Evolutionary conservation across 1,284 basidiomycete species (phyloP).

Genomic region (Hypsizygus ulmarius): DNA sequence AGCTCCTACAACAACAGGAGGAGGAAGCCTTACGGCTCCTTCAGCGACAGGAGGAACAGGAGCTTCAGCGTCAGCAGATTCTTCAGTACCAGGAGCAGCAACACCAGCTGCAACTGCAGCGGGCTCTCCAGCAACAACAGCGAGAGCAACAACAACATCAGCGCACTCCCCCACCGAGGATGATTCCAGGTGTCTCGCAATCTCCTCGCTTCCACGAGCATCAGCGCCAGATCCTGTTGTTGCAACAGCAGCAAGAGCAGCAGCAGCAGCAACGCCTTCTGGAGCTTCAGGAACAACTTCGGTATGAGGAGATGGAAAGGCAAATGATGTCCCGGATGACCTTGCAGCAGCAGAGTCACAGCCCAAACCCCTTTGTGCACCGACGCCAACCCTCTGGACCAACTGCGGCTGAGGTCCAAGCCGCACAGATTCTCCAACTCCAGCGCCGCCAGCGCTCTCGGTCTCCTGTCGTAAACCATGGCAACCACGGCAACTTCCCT

Average conservation of each 20-base stretch:
- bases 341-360: slow-evolving; percentile 36
- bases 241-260: slow-evolving; percentile 61
- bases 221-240: slow-evolving; percentile 53
- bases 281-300: slow-evolving; percentile 59
- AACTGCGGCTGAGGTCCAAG: slow-evolving; percentile 36
- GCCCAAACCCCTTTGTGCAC: slow-evolving; percentile 32
- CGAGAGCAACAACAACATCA: slow-evolving; percentile 43
- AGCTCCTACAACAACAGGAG: slow-evolving; percentile 37
- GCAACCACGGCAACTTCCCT: slow-evolving; percentile 33
- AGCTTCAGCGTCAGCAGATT: slow-evolving; percentile 39
- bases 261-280: slow-evolving; percentile 56
- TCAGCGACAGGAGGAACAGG: slow-evolving; percentile 36
- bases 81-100: slow-evolving; percentile 43
- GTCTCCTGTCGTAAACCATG: slow-evolving; percentile 46
- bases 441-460: slow-evolving; percentile 42
- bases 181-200: slow-evolving; percentile 62
- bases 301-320: slow-evolving; percentile 60
- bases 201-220: slow-evolving; percentile 73
- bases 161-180: slow-evolving; percentile 61
- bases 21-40: slow-evolving; percentile 38
- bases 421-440: slow-evolving; percentile 36
- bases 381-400: slow-evolving; percentile 42
- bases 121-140: slow-evolving; percentile 29
- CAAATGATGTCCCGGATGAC: slow-evolving; percentile 53
- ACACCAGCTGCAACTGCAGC: slow-evolving; percentile 18